A percentile compares a stretch with the other conserved stretches of the same genome.
Evolutionary conservation across 331 rosid genomes (phyloP).

Genomic region (Rosa hybrid): DNA sequence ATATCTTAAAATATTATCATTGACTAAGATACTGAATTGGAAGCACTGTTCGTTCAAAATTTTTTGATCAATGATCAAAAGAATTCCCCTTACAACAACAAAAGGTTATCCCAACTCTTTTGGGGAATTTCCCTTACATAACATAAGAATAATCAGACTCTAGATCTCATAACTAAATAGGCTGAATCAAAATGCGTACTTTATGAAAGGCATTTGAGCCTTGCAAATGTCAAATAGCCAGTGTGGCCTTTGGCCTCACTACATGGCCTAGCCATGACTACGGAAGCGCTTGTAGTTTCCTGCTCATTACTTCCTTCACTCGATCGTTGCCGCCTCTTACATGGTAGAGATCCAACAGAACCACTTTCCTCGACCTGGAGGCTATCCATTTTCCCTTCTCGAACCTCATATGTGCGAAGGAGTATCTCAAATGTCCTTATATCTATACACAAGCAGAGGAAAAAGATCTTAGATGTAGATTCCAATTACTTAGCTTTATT

Average conservation of each 20-base stretch:
- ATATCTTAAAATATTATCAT: background rate
- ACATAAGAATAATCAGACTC: background rate
- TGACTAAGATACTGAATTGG: background rate
- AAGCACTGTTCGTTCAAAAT: background rate
- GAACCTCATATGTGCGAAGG: conserved; percentile 63
- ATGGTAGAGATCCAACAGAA: conserved; percentile 44
- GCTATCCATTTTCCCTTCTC: conserved; percentile 50
- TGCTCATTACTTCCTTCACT: conserved; percentile 41
- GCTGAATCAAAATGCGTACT: conserved; percentile 1
- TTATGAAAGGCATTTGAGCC: conserved; percentile 57
- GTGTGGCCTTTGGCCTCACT: conserved; percentile 88
- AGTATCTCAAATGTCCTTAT: conserved; percentile 83
- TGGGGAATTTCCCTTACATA: background rate
- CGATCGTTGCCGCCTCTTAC: conserved; percentile 61
- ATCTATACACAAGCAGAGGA: conserved; percentile 38
- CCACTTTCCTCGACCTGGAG: conserved; percentile 28
- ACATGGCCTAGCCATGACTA: conserved; percentile 61
- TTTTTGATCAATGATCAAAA: background rate
- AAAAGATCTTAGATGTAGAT: background rate
- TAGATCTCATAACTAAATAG: background rate
- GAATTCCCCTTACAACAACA: background rate
- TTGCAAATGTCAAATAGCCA: conserved; percentile 82
- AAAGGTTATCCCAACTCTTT: background rate
- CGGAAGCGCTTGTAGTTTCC: conserved; percentile 37
- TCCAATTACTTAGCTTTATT: background rate